Evolutionary conservation across 345 rosid genomes (phyloP).

Genomic region (Arabidopsis arenosa): DNA sequence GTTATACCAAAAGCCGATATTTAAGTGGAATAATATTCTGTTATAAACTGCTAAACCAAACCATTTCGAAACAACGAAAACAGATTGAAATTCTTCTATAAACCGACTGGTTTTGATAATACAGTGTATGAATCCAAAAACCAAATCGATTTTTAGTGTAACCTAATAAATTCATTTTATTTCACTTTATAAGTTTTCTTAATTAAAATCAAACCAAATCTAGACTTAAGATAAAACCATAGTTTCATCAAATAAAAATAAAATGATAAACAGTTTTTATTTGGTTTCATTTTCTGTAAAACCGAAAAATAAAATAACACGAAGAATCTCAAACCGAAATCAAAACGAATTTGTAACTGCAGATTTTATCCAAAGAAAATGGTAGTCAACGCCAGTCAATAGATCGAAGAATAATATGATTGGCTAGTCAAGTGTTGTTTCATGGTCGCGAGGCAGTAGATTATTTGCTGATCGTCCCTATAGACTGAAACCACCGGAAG

Average conservation of each 20-base stretch:
- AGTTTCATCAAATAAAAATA: neutral
- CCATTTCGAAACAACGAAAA: neutral
- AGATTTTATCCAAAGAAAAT: conserved; percentile 7
- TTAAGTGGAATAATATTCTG: neutral
- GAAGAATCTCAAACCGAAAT: neutral
- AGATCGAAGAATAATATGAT: neutral
- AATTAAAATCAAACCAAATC: neutral
- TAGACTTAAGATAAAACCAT: neutral
- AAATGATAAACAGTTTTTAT: neutral
- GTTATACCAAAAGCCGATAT: conserved; percentile 39
- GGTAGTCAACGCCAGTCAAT: conserved; percentile 1
- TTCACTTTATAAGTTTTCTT: neutral
- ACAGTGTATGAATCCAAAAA: neutral
- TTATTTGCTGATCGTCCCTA: conserved; percentile 9
- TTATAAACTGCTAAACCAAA: neutral
- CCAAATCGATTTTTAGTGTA: neutral
- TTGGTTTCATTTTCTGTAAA: neutral
- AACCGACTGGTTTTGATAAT: neutral
- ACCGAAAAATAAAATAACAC: too few species aligned
- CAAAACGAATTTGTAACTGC: neutral
- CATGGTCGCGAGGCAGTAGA: conserved; percentile 34
- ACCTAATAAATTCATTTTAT: neutral
- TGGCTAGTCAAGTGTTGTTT: neutral
- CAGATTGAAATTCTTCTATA: too few species aligned
- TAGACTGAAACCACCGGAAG: conserved; percentile 45